Evolutionary conservation across 192 early-diverging fungal genomes (phyloP), one percentile per base, ranked within the genome.

Genomic region (Kappamyces sp.): DNA sequence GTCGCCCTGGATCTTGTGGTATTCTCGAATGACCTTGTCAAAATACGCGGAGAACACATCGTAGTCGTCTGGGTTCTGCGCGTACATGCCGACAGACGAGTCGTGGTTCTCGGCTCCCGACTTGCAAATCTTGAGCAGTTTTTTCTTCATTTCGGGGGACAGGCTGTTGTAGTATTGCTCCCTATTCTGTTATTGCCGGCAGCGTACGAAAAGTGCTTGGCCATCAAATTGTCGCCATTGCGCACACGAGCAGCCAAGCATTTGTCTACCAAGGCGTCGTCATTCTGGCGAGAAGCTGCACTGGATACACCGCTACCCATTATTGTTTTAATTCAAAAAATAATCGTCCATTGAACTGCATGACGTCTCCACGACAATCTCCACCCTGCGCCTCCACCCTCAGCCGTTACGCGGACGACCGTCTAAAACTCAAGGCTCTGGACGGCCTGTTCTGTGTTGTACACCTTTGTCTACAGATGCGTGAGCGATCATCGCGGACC

Each of bases 381-480:
- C 8, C 43, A 44, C 43, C 8, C 13, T 9, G 13, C 8, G 43
- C 43, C 43, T 10, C 13, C 43, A 13, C 13, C 13, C 47, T 13
- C n/a, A 54, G 8, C 1, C 37, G 41, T 32, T 33, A 1, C 15
- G 8, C 41, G n/a, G 5, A 54, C 23, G 23, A 23, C 23, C 23
- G 23, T 23, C 64, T 44, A 71, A 57, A 71, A 53, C 3, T 54
- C 53, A n/a, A 74, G 15, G n/a, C 37, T 51, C 13, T 65, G 67
- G 13, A 73, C 32, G 10, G 68, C 74, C 3, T 65, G 40, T 47
- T 76, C 74, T 5, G 68, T 63, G 33, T 48, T 40, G 59, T 72
- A 65, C 12, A 76, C 60, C 58, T 70, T 72, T 36, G 65, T 49
- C 68, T 73, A 13, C 3, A 49, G 23, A 23, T 23, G 23, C 23